Evolutionary conservation across 345 rosid species (phyloP), one percentile per base, ranked within the genome.

Genomic region (Hirschfeldia incana): DNA sequence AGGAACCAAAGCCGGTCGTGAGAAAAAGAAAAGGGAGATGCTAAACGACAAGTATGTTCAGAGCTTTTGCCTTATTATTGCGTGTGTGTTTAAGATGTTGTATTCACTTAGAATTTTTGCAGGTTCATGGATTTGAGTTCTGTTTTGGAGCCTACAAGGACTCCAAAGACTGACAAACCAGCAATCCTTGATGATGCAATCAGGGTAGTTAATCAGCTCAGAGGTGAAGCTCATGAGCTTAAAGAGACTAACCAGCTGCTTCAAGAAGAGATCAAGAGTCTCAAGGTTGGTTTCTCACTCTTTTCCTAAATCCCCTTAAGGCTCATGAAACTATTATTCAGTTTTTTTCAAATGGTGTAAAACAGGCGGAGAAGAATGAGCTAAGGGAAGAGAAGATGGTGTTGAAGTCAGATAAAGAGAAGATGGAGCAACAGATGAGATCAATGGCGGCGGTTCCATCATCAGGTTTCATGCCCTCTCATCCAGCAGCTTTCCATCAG

Each of bases 361-460:
- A 74, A n/a, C 74, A 95, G 99, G 89, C 81, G 36, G 99, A 95
- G 88, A 93, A 95, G 83, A 89, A 86, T 69, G 97, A 95, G 72
- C 92, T 95, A 75, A 84, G 97, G 0, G 94, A 91, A 55, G 99
- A 95, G 80, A 93, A 95, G 77, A 88, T 89, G 37, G 75, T 83
- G 9, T 83, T 95, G 69, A 95, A 93, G 86, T 81, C 84, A 1
- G 91, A 91, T 64, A 95, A 93, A 74, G 96, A 91, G 80, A 95
- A 84, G 82, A 69, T 95, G 67, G 97, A 87, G 79, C 88, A 91
- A 78, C 90, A 87, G 85, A 21, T 93, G 88, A 90, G 91, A 77
- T 69, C 90, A 16, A 73, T 82, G 83, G 69, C 88, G 16, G 6
- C 55, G 28, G 75, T 86, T 67, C 87, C 92, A 55, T 82, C 91